phyloP scores from a whole-genome alignment of 2,329 filamentous ascomycete genomes.

The Pseudohalonectria lignicola region DNA sequence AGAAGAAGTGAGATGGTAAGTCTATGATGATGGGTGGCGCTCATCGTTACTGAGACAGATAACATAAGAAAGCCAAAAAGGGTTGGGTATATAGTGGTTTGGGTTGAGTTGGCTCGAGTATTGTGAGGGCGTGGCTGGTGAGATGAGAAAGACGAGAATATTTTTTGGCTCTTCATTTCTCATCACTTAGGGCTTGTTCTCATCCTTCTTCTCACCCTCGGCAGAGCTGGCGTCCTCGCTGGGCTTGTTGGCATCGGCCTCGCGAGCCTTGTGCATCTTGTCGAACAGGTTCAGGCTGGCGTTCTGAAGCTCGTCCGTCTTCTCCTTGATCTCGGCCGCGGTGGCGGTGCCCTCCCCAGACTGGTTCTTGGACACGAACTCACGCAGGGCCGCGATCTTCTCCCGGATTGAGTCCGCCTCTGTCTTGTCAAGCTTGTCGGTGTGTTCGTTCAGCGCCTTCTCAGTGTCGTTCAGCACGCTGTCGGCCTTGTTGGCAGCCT shows the following conservation, averaged over 20 bases:
- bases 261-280: conserved; percentile 98
- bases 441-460: conserved; percentile 94
- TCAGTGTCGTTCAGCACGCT: conserved; percentile 95
- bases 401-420: conserved; percentile 89
- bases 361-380: conserved; percentile 91
- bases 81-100: conserved; percentile 16
- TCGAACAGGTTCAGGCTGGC: conserved; percentile 95
- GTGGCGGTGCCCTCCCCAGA: conserved; percentile 78
- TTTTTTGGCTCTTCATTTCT: too few species aligned
- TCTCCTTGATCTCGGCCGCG: conserved; percentile 91
- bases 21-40: conserved; percentile 17
- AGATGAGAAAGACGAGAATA: conserved; percentile 6
- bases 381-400: conserved; percentile 79
- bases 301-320: conserved; percentile 96
- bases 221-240: conserved; percentile 45
- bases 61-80: conserved; percentile 12
- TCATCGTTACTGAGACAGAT: conserved; percentile 18
- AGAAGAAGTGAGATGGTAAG: conserved; percentile 15
- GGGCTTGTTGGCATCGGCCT: conserved; percentile 45
- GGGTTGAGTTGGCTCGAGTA: not conserved
- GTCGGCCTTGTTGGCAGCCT: conserved; percentile 95
- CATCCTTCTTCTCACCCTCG: conserved; percentile 68
- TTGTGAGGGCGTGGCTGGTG: conserved; percentile 3
- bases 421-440: conserved; percentile 92
- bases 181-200: conserved; percentile 61